Conservation (phyloP, 2,329 filamentous ascomycete species). For the Dichotomopilus funicola region DNA sequence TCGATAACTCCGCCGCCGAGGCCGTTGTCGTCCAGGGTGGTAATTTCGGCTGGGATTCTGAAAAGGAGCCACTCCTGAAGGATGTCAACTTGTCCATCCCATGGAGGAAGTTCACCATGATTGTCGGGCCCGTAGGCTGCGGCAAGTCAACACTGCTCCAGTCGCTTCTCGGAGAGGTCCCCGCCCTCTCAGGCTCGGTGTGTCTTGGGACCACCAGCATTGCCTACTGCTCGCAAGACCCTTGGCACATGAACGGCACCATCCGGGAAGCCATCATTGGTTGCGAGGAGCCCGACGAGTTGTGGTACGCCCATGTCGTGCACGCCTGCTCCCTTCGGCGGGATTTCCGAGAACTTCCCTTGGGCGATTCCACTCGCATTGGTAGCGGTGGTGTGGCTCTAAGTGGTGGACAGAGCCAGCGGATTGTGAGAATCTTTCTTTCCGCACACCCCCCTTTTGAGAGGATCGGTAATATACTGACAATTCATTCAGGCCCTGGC, state of each 20-base stretch:
- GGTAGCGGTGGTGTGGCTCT: slow-evolving; percentile 26
- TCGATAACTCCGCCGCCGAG: slow-evolving; percentile 6
- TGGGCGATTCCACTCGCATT: slow-evolving; percentile 23
- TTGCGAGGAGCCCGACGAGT: slow-evolving; percentile 21
- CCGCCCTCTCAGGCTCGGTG: slow-evolving; percentile 25
- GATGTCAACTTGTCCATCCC: slow-evolving; percentile 14
- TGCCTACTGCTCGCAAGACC: slow-evolving; percentile 38
- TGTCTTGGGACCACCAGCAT: slow-evolving; percentile 23
- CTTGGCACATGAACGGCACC: slow-evolving; percentile 38
- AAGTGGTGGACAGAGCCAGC: slow-evolving; percentile 28
- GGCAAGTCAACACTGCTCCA: slow-evolving; percentile 38
- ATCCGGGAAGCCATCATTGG: slow-evolving; percentile 37
- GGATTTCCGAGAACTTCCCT: slow-evolving; percentile 24
- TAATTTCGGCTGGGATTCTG: slow-evolving; percentile 17
- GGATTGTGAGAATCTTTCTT: slow-evolving; percentile 20
- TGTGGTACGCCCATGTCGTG: slow-evolving; percentile 27
- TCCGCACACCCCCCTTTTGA: background rate
- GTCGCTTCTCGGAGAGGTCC: slow-evolving; percentile 33
- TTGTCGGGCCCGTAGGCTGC: slow-evolving; percentile 38
- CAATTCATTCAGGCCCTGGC: slow-evolving; percentile 32
- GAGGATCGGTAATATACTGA: background rate
- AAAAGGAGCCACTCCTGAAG: slow-evolving; percentile 16
- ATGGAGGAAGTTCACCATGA: slow-evolving; percentile 25
- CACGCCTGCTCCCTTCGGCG: slow-evolving; percentile 25
- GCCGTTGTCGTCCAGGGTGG: slow-evolving; percentile 15